A percentile compares a stretch with the other conserved stretches of the same genome.
Evolutionary conservation across 2,329 filamentous ascomycete genomes (phyloP).

Genomic region (Epichloe bromicola): DNA sequence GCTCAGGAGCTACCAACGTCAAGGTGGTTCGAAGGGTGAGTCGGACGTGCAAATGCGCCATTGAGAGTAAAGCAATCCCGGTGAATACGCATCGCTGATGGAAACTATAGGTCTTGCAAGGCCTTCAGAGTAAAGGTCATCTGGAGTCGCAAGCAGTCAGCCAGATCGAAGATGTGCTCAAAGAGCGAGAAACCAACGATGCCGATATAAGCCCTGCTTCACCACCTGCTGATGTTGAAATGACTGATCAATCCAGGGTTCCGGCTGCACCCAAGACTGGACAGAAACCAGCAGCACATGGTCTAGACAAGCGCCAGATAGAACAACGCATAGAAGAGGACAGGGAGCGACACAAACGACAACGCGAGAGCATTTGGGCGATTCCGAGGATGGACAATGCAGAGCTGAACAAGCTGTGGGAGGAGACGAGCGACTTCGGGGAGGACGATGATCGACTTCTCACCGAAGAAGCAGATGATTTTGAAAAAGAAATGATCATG

Average conservation of each 20-base stretch:
- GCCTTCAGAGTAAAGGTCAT: slow-evolving; percentile 57
- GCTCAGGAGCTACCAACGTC: slow-evolving; percentile 82
- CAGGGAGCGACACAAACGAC: slow-evolving; percentile 81
- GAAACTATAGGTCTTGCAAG: slow-evolving; percentile 46
- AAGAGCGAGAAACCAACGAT: slow-evolving; percentile 57
- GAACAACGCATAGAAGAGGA: slow-evolving; percentile 97
- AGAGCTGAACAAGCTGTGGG: slow-evolving; percentile 74
- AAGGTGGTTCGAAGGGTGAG: slow-evolving; percentile 76
- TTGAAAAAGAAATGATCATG: slow-evolving; percentile 28
- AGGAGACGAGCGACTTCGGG: slow-evolving; percentile 73
- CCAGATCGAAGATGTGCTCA: slow-evolving; percentile 74
- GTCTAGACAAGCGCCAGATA: slow-evolving; percentile 73
- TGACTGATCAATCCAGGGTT: slow-evolving; percentile 28
- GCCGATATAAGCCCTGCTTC: slow-evolving; percentile 41
- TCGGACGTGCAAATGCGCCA: background rate
- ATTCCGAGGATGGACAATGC: slow-evolving; percentile 48
- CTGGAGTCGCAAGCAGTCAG: slow-evolving; percentile 60
- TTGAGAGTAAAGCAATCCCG: no score
- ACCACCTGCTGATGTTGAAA: slow-evolving; percentile 30
- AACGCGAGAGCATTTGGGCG: slow-evolving; percentile 89
- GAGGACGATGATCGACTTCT: slow-evolving; percentile 74
- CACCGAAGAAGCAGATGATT: slow-evolving; percentile 54
- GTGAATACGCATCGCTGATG: background rate
- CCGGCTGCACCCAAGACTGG: slow-evolving; percentile 26
- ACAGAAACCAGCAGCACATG: slow-evolving; percentile 21